phyloP scores from a whole-genome alignment of 2,329 filamentous ascomycete genomes.

The Pseudocercospora macadamiae region DNA sequence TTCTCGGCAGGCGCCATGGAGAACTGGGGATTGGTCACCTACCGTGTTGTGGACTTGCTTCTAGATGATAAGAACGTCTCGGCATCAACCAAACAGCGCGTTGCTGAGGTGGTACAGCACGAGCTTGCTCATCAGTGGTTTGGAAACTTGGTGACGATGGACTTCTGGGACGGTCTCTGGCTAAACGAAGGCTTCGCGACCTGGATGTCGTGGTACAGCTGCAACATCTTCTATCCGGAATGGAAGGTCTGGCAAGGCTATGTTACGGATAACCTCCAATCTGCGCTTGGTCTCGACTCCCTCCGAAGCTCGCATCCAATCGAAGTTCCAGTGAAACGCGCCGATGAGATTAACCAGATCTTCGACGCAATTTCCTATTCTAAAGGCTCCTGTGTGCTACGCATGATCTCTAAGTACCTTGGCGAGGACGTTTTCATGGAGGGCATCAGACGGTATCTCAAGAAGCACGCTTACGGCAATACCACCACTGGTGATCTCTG shows the following conservation, averaged over 20 bases:
- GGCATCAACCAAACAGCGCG: conserved; percentile 85
- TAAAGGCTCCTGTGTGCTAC: conserved; percentile 91
- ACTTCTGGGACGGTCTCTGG: conserved; percentile 77
- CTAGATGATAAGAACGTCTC: conserved; percentile 90
- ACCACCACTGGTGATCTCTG: conserved; percentile 89
- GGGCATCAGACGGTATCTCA: conserved; percentile 86
- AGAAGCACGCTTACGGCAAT: conserved; percentile 96
- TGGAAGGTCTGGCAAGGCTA: conserved; percentile 99
- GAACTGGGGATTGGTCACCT: conserved; percentile 96
- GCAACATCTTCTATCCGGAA: conserved; percentile 93
- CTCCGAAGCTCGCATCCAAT: conserved; percentile 94
- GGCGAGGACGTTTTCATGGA: conserved; percentile 93
- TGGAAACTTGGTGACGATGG: conserved; percentile 92
- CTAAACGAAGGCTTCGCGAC: conserved; percentile 90
- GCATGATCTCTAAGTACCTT: conserved; percentile 95
- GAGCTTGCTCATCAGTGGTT: conserved; percentile 97
- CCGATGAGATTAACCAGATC: conserved; percentile 96
- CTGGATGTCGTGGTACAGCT: conserved; percentile 92
- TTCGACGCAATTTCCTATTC: conserved; percentile 98
- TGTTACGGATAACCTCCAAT: conserved; percentile 88
- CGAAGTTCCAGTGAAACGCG: conserved; percentile 92
- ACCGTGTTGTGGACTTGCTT: conserved; percentile 87
- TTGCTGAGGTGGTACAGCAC: conserved; percentile 95
- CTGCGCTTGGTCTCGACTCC: conserved; percentile 84
- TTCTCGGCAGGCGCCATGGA: conserved; percentile 97